A percentile compares a stretch with the other conserved stretches of the same genome.
phyloP scores from a whole-genome alignment of 495 filamentous ascomycete species.

The Xylaria cubensis region DNA sequence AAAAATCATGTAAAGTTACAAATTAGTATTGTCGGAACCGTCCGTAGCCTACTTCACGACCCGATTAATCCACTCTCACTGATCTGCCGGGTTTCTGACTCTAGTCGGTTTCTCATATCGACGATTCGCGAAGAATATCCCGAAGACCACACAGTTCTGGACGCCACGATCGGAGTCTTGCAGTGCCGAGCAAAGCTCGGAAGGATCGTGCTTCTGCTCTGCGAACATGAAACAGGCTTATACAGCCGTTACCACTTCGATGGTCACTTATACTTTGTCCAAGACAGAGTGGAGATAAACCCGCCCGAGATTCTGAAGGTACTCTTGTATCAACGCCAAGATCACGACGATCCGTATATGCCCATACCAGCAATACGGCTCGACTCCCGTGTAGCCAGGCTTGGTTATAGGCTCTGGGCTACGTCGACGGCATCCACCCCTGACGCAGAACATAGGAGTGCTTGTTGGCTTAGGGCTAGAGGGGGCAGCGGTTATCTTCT shows the following conservation, averaged over 20 bases:
- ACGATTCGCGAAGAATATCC: neutral
- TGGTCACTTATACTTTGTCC: neutral
- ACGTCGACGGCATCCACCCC: neutral
- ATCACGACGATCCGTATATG: neutral
- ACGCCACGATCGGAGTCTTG: neutral
- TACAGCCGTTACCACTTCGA: conserved; percentile 3
- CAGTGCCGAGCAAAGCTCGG: neutral
- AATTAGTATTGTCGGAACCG: neutral
- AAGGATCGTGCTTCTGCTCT: neutral
- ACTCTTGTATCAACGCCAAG: neutral
- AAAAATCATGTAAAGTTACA: neutral
- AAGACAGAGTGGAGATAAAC: neutral
- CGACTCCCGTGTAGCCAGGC: neutral
- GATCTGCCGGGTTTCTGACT: neutral
- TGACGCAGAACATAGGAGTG: neutral
- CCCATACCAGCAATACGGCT: neutral
- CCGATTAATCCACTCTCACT: neutral
- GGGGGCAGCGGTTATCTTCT: neutral
- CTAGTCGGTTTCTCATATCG: neutral
- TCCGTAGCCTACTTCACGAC: neutral
- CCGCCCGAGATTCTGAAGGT: neutral
- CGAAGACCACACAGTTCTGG: neutral
- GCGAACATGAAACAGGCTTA: neutral
- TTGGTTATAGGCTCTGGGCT: neutral
- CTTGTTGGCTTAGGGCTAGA: neutral